A percentile compares a stretch with the other conserved stretches of the same genome.
Conservation (phyloP, 2,329 filamentous ascomycete species). For the Cladorrhinum sp. region DNA sequence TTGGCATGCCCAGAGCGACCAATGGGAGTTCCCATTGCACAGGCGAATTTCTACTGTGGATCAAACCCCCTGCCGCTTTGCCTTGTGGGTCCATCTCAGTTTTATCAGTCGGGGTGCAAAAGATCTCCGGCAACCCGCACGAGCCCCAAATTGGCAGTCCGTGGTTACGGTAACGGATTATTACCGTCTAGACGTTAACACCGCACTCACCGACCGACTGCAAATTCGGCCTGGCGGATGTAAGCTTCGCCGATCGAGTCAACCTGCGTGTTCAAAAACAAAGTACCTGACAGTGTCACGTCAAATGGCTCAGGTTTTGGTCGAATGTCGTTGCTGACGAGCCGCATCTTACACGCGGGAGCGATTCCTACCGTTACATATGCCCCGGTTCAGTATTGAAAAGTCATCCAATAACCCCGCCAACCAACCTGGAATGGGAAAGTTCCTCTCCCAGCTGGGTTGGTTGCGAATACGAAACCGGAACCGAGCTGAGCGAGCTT, state of each 20-base stretch:
- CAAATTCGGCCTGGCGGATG: neutral
- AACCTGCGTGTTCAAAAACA: neutral
- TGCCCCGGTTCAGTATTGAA: no score
- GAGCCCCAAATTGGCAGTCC: neutral
- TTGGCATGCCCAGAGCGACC: conserved; percentile 11
- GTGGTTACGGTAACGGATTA: neutral
- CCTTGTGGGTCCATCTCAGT: neutral
- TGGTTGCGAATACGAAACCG: conserved; percentile 7
- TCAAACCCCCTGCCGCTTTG: conserved; percentile 15
- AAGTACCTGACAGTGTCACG: neutral
- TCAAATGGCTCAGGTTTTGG: no score
- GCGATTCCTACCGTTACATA: no score
- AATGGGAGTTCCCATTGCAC: conserved; percentile 6
- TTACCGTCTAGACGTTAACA: neutral
- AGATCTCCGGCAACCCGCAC: conserved; percentile 20
- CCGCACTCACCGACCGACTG: neutral
- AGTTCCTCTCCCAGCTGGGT: neutral
- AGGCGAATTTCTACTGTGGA: conserved; percentile 3
- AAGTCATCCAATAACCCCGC: no score
- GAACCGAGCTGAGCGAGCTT: neutral
- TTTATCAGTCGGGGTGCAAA: conserved; percentile 18
- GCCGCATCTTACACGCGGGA: neutral
- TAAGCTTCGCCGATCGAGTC: neutral
- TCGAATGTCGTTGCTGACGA: neutral
- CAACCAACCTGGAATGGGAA: neutral